Conservation (phyloP, 1,139 yeast genomes). For the Spencermartinsiella ligniputridi region DNA sequence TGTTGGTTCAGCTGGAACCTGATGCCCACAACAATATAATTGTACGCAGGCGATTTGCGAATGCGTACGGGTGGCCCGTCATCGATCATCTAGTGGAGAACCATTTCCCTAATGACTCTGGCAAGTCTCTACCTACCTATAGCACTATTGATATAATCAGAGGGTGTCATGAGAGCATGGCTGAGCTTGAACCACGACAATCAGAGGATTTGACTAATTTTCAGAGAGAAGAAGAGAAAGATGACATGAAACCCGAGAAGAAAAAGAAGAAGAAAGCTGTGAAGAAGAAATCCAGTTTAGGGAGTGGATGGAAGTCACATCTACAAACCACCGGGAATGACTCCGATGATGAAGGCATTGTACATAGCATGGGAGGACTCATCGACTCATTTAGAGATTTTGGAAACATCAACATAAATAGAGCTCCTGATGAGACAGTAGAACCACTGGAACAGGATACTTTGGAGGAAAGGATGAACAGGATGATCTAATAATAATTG, state of each 20-base stretch:
- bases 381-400: conserved; percentile 25
- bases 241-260: background rate
- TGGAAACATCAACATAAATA: conserved; percentile 14
- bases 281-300: background rate
- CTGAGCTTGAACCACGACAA: background rate
- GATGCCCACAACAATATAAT: conserved; percentile 95
- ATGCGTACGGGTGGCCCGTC: conserved; percentile 96
- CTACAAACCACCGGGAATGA: conserved; percentile 20
- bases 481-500: conserved; percentile 1
- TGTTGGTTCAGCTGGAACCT: conserved; percentile 75
- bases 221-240: background rate
- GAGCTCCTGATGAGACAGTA: background rate
- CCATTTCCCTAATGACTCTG: conserved; percentile 44
- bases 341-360: conserved; percentile 29
- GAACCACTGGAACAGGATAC: conserved; percentile 4
- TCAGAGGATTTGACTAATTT: conserved; percentile 3
- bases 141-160: conserved; percentile 6
- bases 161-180: background rate
- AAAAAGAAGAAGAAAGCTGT: background rate
- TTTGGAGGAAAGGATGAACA: conserved; percentile 7
- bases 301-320: conserved; percentile 26
- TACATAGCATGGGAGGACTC: conserved; percentile 24
- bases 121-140: conserved; percentile 8
- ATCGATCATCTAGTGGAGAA: conserved; percentile 70
- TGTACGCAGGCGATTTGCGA: conserved; percentile 83